Evolutionary conservation across 345 rosid genomes (phyloP).

Genomic region (Triadica sebifera): DNA sequence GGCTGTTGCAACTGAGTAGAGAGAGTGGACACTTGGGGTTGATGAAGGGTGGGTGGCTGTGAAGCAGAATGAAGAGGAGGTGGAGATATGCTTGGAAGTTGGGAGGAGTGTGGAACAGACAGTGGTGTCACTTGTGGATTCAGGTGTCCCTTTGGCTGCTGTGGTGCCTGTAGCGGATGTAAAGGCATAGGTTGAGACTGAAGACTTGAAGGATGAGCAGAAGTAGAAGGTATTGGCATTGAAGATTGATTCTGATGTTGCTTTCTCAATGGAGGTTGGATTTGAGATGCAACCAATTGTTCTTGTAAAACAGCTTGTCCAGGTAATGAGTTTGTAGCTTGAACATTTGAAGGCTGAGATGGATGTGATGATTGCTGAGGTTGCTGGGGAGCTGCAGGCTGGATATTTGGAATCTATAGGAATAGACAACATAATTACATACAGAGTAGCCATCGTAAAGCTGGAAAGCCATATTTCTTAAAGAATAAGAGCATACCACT

Average conservation of each 20-base stretch:
- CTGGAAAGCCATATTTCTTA: slow-evolving; percentile 8
- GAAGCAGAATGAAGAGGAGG: slow-evolving; percentile 56
- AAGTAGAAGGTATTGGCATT: slow-evolving; percentile 43
- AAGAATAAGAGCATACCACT: slow-evolving; percentile 49
- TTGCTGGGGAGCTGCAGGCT: slow-evolving; percentile 47
- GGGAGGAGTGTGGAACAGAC: slow-evolving; percentile 61
- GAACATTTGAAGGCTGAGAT: slow-evolving; percentile 48
- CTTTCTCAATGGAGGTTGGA: slow-evolving; percentile 53
- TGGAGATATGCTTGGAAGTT: slow-evolving; percentile 45
- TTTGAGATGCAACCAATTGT: slow-evolving; percentile 46
- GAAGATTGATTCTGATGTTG: slow-evolving; percentile 54
- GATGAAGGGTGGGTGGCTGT: slow-evolving; percentile 57
- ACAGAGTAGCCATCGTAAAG: slow-evolving; percentile 9
- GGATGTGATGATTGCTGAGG: slow-evolving; percentile 59
- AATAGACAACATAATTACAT: slow-evolving; percentile 4
- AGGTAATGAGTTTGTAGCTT: slow-evolving; percentile 43
- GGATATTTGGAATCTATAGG: slow-evolving; percentile 68
- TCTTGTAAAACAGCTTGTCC: slow-evolving; percentile 53
- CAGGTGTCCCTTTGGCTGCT: slow-evolving; percentile 62
- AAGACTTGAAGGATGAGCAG: slow-evolving; percentile 48
- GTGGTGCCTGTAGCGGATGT: slow-evolving; percentile 51
- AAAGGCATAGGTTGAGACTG: slow-evolving; percentile 61
- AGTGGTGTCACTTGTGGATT: slow-evolving; percentile 45
- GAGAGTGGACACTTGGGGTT: slow-evolving; percentile 50
- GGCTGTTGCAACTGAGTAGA: slow-evolving; percentile 72